phyloP scores from a whole-genome alignment of 208 protist species.

The Giardia muris region DNA sequence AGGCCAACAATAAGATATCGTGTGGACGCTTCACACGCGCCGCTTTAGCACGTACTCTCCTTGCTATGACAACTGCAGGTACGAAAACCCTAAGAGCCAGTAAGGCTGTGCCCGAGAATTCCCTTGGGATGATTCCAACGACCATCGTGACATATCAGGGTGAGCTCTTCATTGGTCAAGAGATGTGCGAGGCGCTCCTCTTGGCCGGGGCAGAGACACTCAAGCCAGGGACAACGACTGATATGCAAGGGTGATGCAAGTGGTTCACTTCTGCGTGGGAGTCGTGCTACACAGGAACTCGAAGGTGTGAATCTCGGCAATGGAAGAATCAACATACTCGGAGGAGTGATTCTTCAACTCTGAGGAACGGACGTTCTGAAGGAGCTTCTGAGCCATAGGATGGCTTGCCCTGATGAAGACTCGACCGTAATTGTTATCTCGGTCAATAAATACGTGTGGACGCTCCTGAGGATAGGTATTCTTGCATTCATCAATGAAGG shows the following conservation, averaged over 20 bases:
- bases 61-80: neutral
- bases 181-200: neutral
- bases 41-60: neutral
- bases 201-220: neutral
- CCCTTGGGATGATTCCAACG: neutral
- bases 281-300: neutral
- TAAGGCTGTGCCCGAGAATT: neutral
- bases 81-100: neutral
- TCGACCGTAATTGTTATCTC: neutral
- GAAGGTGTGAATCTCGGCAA: neutral
- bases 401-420: neutral
- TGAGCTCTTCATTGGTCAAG: neutral
- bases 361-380: neutral
- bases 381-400: neutral
- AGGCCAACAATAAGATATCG: neutral
- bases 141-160: neutral
- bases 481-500: neutral
- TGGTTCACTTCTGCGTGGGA: neutral
- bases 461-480: neutral
- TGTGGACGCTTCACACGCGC: neutral
- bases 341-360: neutral
- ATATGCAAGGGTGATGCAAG: neutral
- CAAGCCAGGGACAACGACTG: neutral
- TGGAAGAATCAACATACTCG: neutral
- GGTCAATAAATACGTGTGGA: neutral